A percentile compares a stretch with the other conserved stretches of the same genome.
Evolutionary conservation across 768 basidiomycete genomes (phyloP).

Genomic region (Lentinus brumalis): DNA sequence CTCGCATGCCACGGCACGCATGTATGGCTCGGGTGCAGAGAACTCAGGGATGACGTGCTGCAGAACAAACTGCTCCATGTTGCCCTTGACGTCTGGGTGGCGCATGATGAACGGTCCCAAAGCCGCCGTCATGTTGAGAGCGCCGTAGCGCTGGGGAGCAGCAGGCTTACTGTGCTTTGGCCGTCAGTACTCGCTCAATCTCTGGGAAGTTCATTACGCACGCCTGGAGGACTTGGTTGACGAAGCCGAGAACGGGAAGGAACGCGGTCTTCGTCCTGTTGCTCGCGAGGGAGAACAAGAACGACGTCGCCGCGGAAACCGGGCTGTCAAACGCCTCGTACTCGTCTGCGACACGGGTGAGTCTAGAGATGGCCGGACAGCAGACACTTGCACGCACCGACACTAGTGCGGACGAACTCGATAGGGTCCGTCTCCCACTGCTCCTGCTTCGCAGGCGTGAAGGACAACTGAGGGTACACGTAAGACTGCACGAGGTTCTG

Average conservation of each 20-base stretch:
- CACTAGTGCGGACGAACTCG: slow-evolving; percentile 75
- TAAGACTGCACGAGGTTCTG: slow-evolving; percentile 77
- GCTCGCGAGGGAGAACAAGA: slow-evolving; percentile 76
- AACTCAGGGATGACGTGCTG: slow-evolving; percentile 79
- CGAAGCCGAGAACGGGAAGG: slow-evolving; percentile 75
- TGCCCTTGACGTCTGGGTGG: slow-evolving; percentile 75
- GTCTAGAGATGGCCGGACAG: neutral
- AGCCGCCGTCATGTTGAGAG: slow-evolving; percentile 78
- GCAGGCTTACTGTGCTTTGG: slow-evolving; percentile 42
- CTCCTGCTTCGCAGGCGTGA: slow-evolving; percentile 64
- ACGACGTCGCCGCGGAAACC: slow-evolving; percentile 75
- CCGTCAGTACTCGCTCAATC: neutral
- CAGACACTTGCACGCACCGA: slow-evolving; percentile 50
- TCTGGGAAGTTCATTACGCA: slow-evolving; percentile 36
- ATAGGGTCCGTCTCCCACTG: slow-evolving; percentile 83
- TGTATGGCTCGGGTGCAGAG: slow-evolving; percentile 62
- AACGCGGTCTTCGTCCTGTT: slow-evolving; percentile 84
- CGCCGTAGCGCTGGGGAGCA: slow-evolving; percentile 77
- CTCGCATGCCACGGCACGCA: slow-evolving; percentile 81
- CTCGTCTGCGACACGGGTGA: slow-evolving; percentile 57
- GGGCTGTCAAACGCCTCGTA: slow-evolving; percentile 79
- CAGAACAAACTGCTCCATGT: slow-evolving; percentile 77
- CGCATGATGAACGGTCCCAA: slow-evolving; percentile 81
- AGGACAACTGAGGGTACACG: slow-evolving; percentile 85
- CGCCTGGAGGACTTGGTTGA: slow-evolving; percentile 73